Evolutionary conservation across 306 rosid genomes (phyloP).

Genomic region (Herpetospermum pedunculosum): DNA sequence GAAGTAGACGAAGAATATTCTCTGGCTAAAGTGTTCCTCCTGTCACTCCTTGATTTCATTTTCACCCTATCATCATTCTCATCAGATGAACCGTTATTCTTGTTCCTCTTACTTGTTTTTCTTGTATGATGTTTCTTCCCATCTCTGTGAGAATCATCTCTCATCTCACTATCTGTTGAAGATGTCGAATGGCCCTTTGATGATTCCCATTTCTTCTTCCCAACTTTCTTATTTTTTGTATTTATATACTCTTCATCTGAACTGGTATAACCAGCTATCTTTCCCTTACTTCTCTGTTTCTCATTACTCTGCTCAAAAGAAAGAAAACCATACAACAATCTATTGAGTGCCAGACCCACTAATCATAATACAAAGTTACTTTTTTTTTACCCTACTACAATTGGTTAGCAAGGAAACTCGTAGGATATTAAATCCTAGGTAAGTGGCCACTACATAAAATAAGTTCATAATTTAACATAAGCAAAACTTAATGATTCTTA

Average conservation of each 20-base stretch:
- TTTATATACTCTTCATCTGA: slow-evolving; percentile 44
- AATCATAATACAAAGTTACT: not conserved
- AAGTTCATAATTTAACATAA: not conserved
- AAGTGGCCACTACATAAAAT: too few species aligned
- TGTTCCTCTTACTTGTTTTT: slow-evolving; percentile 27
- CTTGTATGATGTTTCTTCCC: slow-evolving; percentile 22
- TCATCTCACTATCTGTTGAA: slow-evolving; percentile 34
- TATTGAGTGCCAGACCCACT: not conserved
- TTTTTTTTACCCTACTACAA: too few species aligned
- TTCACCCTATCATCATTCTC: slow-evolving; percentile 21
- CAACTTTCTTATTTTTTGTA: slow-evolving; percentile 27
- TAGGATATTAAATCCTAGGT: too few species aligned
- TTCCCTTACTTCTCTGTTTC: slow-evolving; percentile 24
- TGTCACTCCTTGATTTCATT: slow-evolving; percentile 21
- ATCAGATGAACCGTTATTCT: slow-evolving; percentile 12
- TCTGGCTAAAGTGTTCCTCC: slow-evolving; percentile 16
- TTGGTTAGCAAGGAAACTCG: too few species aligned
- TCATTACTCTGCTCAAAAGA: slow-evolving; percentile 24
- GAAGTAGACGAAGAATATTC: slow-evolving; percentile 23
- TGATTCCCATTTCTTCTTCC: slow-evolving; percentile 68
- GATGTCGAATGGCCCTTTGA: slow-evolving; percentile 41
- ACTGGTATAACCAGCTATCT: slow-evolving; percentile 31
- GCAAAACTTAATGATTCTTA: slow-evolving; percentile 1
- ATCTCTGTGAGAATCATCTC: slow-evolving; percentile 13
- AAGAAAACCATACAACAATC: not conserved